Base-by-base conservation (phyloP, 176 grass and related monocot species). In the Aechmea fasciata region DNA sequence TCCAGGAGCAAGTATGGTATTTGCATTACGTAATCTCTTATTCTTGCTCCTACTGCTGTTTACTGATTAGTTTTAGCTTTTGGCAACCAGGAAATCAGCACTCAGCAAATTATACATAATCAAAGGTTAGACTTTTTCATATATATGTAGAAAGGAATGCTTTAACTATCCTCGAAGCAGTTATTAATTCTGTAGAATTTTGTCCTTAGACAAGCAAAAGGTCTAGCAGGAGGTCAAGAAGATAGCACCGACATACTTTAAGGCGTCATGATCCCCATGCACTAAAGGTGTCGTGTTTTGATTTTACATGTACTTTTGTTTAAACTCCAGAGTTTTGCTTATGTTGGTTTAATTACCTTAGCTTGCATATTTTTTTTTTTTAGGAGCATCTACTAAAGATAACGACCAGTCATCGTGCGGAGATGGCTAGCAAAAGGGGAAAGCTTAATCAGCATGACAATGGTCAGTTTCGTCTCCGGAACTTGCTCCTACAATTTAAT, bases 351-450 rank as follows among this genome's bases (percentile, higher is more conserved):
- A 18, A 65, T 65, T 57, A 26, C 2, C 22, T 68, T 63, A 52
- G 64, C 17, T 78, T 18, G 11, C 65, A 57, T 9, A 13, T 67
- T 73, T 61, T 61, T 22, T 77, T 69, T 13, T 67, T 76, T 73
- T 78, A 97, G 94, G 94, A 92, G 48, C 89, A 97, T 76, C 77
- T 97, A 23, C 63, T 92, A 66, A 99, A 82, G 74, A 99, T 99
- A 79, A 78, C 84, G 11, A 71, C 87, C 24, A 80, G 87, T 19
- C 94, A 99, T 85, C 89, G 84, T 12, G 79, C 80, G 10, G 89
- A 93, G 25, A 84, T 93, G 89, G 79, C 87, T 74, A 99, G 75
- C 85, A 99, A 99, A 85, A 87, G 87, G 69, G 89, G 84, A 26
- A 90, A 99, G 76, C 52, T 76, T 66, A 67, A 71, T 79, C 79